Evolutionary conservation across 306 rosid species (phyloP).

Genomic region (Luffa acutangula): DNA sequence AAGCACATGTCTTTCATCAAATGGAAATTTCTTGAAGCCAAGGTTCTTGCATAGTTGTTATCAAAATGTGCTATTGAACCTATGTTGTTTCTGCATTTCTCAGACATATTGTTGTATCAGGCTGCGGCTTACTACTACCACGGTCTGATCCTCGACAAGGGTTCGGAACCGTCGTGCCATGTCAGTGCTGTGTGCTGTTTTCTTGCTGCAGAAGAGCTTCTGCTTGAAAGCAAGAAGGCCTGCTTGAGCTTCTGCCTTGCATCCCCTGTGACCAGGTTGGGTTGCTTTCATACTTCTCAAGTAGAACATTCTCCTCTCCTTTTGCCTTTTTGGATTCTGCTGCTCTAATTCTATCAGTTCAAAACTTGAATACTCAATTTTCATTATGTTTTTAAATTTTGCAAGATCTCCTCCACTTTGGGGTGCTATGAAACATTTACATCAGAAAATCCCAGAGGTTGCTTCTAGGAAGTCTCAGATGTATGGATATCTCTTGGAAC

Average conservation of each 20-base stretch:
- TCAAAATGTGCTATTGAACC: neutral
- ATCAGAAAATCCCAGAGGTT: slow-evolving; percentile 83
- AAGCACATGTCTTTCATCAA: slow-evolving; percentile 73
- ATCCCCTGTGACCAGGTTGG: slow-evolving; percentile 83
- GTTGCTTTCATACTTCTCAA: slow-evolving; percentile 20
- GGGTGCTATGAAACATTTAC: slow-evolving; percentile 80
- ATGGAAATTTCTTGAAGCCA: slow-evolving; percentile 88
- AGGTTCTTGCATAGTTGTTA: slow-evolving; percentile 29
- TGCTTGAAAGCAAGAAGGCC: slow-evolving; percentile 72
- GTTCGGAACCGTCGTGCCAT: slow-evolving; percentile 59
- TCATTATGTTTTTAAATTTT: neutral
- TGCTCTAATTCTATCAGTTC: neutral
- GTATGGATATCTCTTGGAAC: slow-evolving; percentile 78
- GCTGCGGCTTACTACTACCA: slow-evolving; percentile 95
- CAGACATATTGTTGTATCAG: slow-evolving; percentile 20
- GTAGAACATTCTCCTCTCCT: neutral
- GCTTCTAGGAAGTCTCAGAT: slow-evolving; percentile 79
- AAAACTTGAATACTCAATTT: neutral
- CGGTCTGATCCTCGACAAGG: slow-evolving; percentile 80
- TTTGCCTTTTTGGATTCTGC: neutral
- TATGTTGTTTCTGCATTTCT: neutral
- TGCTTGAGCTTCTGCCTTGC: slow-evolving; percentile 81
- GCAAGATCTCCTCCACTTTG: slow-evolving; percentile 77
- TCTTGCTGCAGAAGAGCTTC: slow-evolving; percentile 84
- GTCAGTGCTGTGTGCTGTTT: slow-evolving; percentile 68